Evolutionary conservation across 345 rosid species (phyloP).

Genomic region (Syzygium jambos): DNA sequence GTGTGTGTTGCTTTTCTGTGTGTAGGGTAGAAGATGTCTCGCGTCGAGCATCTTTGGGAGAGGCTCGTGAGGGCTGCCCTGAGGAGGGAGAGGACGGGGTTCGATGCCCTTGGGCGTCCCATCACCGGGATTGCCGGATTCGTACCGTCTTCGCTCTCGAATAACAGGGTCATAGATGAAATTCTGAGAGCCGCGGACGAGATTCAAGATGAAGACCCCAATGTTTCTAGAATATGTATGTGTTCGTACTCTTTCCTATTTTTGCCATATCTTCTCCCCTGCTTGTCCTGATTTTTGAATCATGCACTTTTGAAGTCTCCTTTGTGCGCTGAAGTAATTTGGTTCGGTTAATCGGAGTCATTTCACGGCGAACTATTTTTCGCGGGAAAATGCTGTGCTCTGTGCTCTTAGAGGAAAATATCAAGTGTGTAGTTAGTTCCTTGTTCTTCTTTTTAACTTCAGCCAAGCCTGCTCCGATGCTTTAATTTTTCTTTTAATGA

Average conservation of each 20-base stretch:
- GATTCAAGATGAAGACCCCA: conserved; percentile 90
- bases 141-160: conserved; percentile 82
- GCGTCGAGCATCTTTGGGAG: conserved; percentile 80
- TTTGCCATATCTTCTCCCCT: not conserved
- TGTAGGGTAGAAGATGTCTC: conserved; percentile 49
- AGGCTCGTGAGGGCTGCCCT: conserved; percentile 75
- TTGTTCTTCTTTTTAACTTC: not conserved
- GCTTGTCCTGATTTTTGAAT: not conserved
- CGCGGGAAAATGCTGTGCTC: not conserved
- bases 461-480: not conserved
- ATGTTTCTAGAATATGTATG: conserved; percentile 75
- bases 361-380: not conserved
- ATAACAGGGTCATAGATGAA: conserved; percentile 79
- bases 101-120: conserved; percentile 35
- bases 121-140: conserved; percentile 63
- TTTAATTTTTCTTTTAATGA: not conserved
- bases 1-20: not conserved
- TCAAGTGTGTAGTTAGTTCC: not conserved
- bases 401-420: not conserved
- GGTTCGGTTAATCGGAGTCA: not conserved
- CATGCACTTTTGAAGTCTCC: not conserved
- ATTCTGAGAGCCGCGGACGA: conserved; percentile 95
- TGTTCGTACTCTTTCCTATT: not conserved
- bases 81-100: conserved; percentile 60
- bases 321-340: not conserved